Evolutionary conservation across 495 filamentous ascomycete species (phyloP), one percentile per base, ranked within the genome.

Genomic region (Clohesyomyces aquaticus): DNA sequence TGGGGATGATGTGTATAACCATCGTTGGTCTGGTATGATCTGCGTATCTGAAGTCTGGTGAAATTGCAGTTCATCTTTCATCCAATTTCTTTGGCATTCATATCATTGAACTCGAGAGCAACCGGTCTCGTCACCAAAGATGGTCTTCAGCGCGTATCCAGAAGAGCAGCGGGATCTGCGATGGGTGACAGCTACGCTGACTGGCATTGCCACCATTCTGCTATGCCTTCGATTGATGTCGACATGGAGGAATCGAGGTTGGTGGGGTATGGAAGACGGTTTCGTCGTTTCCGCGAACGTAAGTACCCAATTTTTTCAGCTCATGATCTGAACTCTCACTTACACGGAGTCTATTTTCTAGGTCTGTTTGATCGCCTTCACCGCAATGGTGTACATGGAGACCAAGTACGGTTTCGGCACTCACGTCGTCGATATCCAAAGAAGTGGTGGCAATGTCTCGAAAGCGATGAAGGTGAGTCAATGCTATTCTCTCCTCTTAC

Each of bases 191-290:
- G 45, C 49, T 48, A 28, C 55, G 19, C 19, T 59, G 25, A 49
- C 55, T 1, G 25, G 14, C 14, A 49, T 59, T 49, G 55, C 55
- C 9, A 59, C 55, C 14, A 28, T 59, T 2, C 23, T 59, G 3
- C 38, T 59, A 2, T n/a, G 23, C 19, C 16, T 26, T 12, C 55
- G 55, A 14, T 47, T 49, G 41, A 22, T 59, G 16, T 48, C 55
- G 1, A 47, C 45, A 28, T 59, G 55, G 55, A 43, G 42, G 27
- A 43, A 59, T 47, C 47, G 55, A 59, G 55, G 55, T 11, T 59
- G 38, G 38, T 23, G 47, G 12, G 55, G 55, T 3, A 26, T 59
- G 23, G 55, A 59, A 35, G 55, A 59, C 18, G 55, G 23, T 4
- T n/a, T 59, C 11, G 55, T 59, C 29, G 25, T 49, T 4, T 26